Conservation (phyloP, 1,284 basidiomycete genomes). For the Ceratobasidium sp. region DNA sequence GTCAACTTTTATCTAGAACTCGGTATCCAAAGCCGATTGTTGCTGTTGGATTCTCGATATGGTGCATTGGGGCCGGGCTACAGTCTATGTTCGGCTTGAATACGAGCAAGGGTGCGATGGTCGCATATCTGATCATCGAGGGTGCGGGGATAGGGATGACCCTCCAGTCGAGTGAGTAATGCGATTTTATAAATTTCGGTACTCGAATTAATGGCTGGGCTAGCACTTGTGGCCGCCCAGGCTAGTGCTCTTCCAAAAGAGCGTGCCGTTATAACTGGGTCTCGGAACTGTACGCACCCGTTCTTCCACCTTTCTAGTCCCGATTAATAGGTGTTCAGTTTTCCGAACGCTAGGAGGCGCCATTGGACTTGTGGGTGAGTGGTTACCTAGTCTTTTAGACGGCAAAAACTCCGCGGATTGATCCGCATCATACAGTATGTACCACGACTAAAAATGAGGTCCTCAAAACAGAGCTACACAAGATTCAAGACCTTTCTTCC, state of each 20-base stretch:
- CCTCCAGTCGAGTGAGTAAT: slow-evolving; percentile 12
- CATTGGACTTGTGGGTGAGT: slow-evolving; percentile 24
- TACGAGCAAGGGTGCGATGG: slow-evolving; percentile 13
- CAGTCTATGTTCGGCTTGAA: slow-evolving; percentile 29
- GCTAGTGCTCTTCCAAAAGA: slow-evolving; percentile 17
- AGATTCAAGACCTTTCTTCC: slow-evolving; percentile 15
- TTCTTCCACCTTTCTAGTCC: no score
- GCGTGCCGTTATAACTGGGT: slow-evolving; percentile 30
- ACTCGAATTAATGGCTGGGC: no score
- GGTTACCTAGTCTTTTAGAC: no score
- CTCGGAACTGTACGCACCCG: slow-evolving; percentile 37
- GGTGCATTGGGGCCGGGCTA: slow-evolving; percentile 28
- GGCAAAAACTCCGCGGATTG: no score
- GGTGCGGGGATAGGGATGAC: slow-evolving; percentile 25
- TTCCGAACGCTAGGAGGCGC: slow-evolving; percentile 37
- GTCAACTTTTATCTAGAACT: slow-evolving; percentile 18
- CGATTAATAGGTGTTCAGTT: not conserved
- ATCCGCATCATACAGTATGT: not conserved
- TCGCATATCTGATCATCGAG: slow-evolving; percentile 25
- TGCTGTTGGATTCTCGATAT: slow-evolving; percentile 30
- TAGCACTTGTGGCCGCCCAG: slow-evolving; percentile 33
- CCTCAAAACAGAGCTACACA: slow-evolving; percentile 19
- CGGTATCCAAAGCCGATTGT: slow-evolving; percentile 14
- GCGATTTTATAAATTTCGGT: no score
- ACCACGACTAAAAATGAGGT: slow-evolving; percentile 26